phyloP scores from a whole-genome alignment of 169 alveolate species.

The Babesia ovata region DNA sequence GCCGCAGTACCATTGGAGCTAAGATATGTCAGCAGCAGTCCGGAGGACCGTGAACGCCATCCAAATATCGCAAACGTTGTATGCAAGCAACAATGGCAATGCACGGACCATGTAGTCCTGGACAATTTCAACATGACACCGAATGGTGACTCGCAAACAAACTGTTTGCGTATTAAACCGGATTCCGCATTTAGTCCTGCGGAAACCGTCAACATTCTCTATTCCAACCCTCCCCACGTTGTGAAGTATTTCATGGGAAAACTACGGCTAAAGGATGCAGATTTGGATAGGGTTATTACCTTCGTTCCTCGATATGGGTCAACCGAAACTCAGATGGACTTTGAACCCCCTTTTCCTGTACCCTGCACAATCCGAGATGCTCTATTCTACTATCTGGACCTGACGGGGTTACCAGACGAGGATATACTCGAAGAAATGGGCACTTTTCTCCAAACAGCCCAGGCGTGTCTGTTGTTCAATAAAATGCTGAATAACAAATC shows the following conservation, averaged over 20 bases:
- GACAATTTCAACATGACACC: conserved; percentile 56
- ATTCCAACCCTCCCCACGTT: conserved; percentile 69
- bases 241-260: conserved; percentile 58
- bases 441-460: conserved; percentile 68
- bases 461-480: conserved; percentile 64
- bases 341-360: conserved; percentile 58
- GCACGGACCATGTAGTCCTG: conserved; percentile 33
- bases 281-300: conserved; percentile 66
- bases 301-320: conserved; percentile 65
- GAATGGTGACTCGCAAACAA: conserved; percentile 58
- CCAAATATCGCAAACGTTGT: conserved; percentile 12
- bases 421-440: conserved; percentile 69
- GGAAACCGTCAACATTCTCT: conserved; percentile 71
- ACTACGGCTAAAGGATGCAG: conserved; percentile 52
- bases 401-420: conserved; percentile 74
- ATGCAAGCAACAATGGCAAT: conserved; percentile 48
- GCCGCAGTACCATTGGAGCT: conserved; percentile 35
- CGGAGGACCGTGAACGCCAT: neutral
- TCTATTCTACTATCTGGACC: conserved; percentile 73
- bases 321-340: conserved; percentile 3
- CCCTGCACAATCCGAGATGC: conserved; percentile 68
- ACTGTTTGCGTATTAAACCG: conserved; percentile 30
- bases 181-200: conserved; percentile 67
- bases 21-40: conserved; percentile 13
- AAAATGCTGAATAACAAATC: conserved; percentile 48